Evolutionary conservation across 257 asterid genomes (phyloP).

Genomic region (Solanum sejunctum): DNA sequence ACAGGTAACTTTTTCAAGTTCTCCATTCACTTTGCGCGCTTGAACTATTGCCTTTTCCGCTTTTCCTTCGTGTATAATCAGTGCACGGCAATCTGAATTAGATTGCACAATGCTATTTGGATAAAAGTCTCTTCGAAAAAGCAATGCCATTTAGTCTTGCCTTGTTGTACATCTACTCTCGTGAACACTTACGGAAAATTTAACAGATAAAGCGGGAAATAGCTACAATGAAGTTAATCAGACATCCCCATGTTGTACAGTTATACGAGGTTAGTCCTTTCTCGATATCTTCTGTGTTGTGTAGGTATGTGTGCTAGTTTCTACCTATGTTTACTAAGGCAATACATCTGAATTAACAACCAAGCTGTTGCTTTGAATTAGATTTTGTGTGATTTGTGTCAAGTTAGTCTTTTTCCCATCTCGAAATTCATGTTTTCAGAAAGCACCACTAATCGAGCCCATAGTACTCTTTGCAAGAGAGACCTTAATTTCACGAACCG

Average conservation of each 20-base stretch:
- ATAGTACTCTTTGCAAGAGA: background rate
- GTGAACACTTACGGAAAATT: background rate
- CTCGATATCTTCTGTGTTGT: background rate
- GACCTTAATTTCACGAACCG: background rate
- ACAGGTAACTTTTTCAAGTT: constrained; percentile 36
- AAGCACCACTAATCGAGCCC: background rate
- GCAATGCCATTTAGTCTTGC: background rate
- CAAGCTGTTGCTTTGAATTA: background rate
- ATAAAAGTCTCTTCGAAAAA: background rate
- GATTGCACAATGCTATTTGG: background rate
- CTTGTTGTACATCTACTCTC: background rate
- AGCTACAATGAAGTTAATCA: constrained; percentile 76
- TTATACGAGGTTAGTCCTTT: constrained; percentile 49
- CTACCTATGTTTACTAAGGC: background rate
- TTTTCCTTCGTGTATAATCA: background rate
- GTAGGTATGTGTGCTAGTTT: background rate
- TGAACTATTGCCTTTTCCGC: background rate
- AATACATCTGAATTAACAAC: background rate
- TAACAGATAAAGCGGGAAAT: constrained; percentile 81
- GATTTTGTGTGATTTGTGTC: background rate
- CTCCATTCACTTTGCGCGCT: background rate
- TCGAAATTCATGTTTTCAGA: background rate
- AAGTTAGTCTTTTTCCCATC: background rate
- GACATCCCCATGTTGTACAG: constrained; percentile 76
- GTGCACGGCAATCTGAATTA: background rate